Base-by-base conservation (phyloP, 108 stramenopile genomes). In the Fragilaria radians region DNA sequence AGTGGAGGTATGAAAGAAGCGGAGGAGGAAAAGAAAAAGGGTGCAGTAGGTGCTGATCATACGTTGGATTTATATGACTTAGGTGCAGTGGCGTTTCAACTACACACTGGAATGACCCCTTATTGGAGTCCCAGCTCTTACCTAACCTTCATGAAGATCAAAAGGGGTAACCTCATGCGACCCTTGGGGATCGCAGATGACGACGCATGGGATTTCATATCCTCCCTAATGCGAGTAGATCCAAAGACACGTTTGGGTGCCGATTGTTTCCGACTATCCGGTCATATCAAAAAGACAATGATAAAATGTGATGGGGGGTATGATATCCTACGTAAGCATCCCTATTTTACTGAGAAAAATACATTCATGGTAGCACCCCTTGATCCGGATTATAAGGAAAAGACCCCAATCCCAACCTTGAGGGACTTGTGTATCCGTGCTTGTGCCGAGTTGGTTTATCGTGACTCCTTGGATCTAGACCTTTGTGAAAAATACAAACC, bases 91-190 rank as follows among this genome's bases (percentile, higher is more conserved):
- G 56, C 77, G 19, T 91, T 82, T 63, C 88, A 89, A 49, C 32
- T 96, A 46, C 66, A 79, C 32, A 76, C 85, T 1, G 95, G 95
- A 24, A 71, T 63, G 23, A 75, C 84, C 23, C 86, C 90, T 18
- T 96, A 85, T 70, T 80, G 82, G 75, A 73, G 73, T 56, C 79
- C 87, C n/a, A 82, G 80, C 54, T 92, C 91, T 4, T 96, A 91
- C 55, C 63, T 96, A 62, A 74, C 81, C 7, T 96, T 96, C 71
- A 61, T 96, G 24, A 81, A 83, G 47, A 96, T 93, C 60, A 79
- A 88, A 69, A 60, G 92, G 34, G 82, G 76, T 1, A 46, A 60
- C 1, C 46, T 65, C 26, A 25, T 24, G 14, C 70, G 74, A 18
- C 72, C 69, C 33, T 81, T 70, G 72, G 85, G 81, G 23, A 61